Evolutionary conservation across 176 grass and related monocot genomes (phyloP), one percentile per base, ranked within the genome.

Genomic region (Aegilops speltoides): DNA sequence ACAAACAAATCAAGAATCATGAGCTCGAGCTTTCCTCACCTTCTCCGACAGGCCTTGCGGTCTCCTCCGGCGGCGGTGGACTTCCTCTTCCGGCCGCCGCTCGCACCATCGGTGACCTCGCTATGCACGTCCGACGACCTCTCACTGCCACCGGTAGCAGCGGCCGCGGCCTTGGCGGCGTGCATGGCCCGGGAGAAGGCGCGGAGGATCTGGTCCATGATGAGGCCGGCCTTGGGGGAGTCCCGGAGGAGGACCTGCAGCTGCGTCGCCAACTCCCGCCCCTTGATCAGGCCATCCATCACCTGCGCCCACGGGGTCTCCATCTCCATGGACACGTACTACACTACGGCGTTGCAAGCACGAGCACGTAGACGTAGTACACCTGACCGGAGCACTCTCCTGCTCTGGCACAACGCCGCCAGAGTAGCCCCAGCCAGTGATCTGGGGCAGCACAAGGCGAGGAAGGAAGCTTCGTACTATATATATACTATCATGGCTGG

Each of bases 31-130:
- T 1, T 9, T 38, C 4, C 73, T 69, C 76, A 95, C 95, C 91
- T 98, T 37, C 64, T 98, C 26, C 91, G 79, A 5, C 74, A 77
- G 34, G 56, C 28, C 22, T 41, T 86, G 52, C 83, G 50, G n/a
- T 85, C 50, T 3, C 26, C 87, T 15, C 36, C 90, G 0, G 65
- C 82, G 3, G 22, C 56, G 22, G 22, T 5, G 24, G 23, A 14
- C 87, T 95, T 93, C 60, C 95, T 84, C 83, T 98, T 97, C 22
- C 57, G 29, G 68, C 61, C 83, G 78, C n/a, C 83, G 16, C 38
- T 64, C 3, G 41, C 61, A 13, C 4, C 82, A 0, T 69, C 85
- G 26, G 87, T 90, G 89, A 90, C 71, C 60, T 93, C 89, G 65
- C 89, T 89, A 20, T 3, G 54, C 54, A 22, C 54, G 54, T 59